Conservation (phyloP, 805 yeast species). For the Crinitomyces ghanaensis region DNA sequence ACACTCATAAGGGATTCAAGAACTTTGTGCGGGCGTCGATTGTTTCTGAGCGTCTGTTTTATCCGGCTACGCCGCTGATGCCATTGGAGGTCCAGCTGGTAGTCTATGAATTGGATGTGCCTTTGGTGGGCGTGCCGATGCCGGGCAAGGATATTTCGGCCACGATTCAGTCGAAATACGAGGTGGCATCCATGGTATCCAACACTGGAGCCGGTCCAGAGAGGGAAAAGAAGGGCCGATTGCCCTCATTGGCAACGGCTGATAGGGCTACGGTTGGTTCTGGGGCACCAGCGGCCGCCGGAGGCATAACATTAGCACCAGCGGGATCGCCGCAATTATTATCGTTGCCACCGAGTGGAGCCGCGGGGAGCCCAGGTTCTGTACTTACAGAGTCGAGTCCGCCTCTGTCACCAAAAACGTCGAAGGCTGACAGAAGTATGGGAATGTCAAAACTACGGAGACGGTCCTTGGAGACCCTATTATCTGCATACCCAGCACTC, state of each 20-base stretch:
- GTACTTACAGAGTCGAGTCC: not conserved
- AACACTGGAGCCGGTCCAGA: not conserved
- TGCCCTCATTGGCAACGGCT: too few relatives aligned
- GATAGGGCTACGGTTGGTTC: too few relatives aligned
- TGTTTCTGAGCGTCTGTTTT: slow-evolving; percentile 35
- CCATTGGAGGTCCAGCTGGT: slow-evolving; percentile 46
- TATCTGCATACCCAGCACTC: slow-evolving; percentile 31
- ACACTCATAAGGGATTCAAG: slow-evolving; percentile 50
- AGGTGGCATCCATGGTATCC: slow-evolving; percentile 3
- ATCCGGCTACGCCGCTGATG: slow-evolving; percentile 47
- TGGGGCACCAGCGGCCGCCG: too few relatives aligned
- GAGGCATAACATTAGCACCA: too few relatives aligned
- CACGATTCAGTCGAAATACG: slow-evolving; percentile 8
- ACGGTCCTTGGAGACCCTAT: slow-evolving; percentile 28
- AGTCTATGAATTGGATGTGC: slow-evolving; percentile 44
- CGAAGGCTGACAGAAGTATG: not conserved
- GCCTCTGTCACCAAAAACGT: not conserved
- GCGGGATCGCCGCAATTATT: not conserved
- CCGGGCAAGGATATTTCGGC: slow-evolving; percentile 12
- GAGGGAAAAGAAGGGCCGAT: not conserved
- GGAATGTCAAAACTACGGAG: too few relatives aligned
- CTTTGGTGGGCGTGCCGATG: slow-evolving; percentile 37
- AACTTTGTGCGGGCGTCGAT: slow-evolving; percentile 35
- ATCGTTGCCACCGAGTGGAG: too few relatives aligned
- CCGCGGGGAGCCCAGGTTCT: too few relatives aligned